A percentile compares a stretch with the other conserved stretches of the same genome.
These are phyloP conservation scores for Beauveria pseudobassiana DNA, from an alignment of 2,329 filamentous ascomycete genomes.

Conservation along the genomic window DNA sequence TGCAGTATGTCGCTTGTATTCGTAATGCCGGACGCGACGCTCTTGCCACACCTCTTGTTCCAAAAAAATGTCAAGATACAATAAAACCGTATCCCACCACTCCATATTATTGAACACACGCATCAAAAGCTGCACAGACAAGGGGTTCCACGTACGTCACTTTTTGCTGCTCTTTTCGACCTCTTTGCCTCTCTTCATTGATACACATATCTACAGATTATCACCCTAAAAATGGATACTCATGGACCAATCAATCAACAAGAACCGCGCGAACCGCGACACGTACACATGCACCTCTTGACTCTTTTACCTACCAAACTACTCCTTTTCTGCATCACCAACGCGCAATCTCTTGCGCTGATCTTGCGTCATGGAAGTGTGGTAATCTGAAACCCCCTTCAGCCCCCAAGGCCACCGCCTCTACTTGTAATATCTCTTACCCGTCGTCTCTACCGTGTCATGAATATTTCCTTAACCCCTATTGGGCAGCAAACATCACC, in stretches of 20 bases:
- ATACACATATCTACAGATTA: too few relatives aligned
- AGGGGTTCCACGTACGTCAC: too few relatives aligned
- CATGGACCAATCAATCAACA: not conserved
- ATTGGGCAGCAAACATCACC: not conserved
- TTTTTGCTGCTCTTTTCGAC: not conserved
- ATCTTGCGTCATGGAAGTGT: constrained; percentile 1
- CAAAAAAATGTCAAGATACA: too few relatives aligned
- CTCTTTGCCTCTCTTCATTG: not conserved
- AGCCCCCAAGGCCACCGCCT: not conserved
- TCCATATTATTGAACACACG: too few relatives aligned
- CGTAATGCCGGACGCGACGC: too few relatives aligned
- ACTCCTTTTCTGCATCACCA: not conserved
- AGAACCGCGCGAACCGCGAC: not conserved
- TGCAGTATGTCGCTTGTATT: too few relatives aligned
- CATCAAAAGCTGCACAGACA: too few relatives aligned
- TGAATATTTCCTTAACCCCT: not conserved
- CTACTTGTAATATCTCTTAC: not conserved
- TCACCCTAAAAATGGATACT: not conserved
- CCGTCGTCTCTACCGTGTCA: not conserved
- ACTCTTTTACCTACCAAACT: not conserved
- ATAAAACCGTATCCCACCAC: not conserved
- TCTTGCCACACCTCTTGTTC: too few relatives aligned
- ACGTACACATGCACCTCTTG: too few relatives aligned
- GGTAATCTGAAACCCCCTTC: not conserved
- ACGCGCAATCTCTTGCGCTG: not conserved